These are phyloP conservation scores for Xylariaceae sp. DNA, from an alignment of 2,329 filamentous ascomycete species.

Conservation along the genomic window DNA sequence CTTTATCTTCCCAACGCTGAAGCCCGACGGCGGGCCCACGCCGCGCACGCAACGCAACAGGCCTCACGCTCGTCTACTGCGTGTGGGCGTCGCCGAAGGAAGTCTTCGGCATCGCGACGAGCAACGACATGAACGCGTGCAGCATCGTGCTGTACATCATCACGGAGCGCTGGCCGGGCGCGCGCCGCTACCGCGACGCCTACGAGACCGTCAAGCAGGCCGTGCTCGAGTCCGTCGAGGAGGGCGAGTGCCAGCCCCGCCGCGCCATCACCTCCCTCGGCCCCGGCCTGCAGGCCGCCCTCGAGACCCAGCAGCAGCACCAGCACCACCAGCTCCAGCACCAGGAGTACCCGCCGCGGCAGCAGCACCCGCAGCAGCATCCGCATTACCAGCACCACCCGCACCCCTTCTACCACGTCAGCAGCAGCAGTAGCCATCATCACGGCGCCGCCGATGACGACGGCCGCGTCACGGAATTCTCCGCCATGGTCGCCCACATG, in stretches of 20 bases:
- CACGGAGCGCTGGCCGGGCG: constrained; percentile 12
- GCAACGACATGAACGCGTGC: constrained; percentile 22
- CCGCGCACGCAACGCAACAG: too few relatives aligned
- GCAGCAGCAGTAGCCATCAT: not conserved
- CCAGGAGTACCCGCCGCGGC: too few relatives aligned
- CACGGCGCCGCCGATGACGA: constrained; percentile 1
- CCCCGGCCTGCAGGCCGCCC: constrained; percentile 1
- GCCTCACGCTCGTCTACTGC: constrained; percentile 25
- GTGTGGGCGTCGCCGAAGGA: constrained; percentile 18
- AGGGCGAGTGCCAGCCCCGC: constrained; percentile 3
- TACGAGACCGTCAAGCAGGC: constrained; percentile 7
- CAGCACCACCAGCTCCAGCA: too few relatives aligned
- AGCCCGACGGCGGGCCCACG: too few relatives aligned
- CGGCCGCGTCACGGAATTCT: constrained; percentile 1
- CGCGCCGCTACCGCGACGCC: constrained; percentile 5
- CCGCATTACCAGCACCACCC: too few relatives aligned
- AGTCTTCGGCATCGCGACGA: constrained; percentile 13
- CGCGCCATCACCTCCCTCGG: constrained; percentile 3
- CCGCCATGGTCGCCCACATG: constrained; percentile 6
- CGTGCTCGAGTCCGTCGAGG: constrained; percentile 7
- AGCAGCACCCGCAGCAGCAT: too few relatives aligned
- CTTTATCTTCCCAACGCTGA: too few relatives aligned
- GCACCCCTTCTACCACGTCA: too few relatives aligned
- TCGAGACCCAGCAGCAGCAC: too few relatives aligned
- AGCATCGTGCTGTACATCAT: constrained; percentile 18